Evolutionary conservation across 2,329 filamentous ascomycete genomes (phyloP).

Genomic region (Penicillium sp.): DNA sequence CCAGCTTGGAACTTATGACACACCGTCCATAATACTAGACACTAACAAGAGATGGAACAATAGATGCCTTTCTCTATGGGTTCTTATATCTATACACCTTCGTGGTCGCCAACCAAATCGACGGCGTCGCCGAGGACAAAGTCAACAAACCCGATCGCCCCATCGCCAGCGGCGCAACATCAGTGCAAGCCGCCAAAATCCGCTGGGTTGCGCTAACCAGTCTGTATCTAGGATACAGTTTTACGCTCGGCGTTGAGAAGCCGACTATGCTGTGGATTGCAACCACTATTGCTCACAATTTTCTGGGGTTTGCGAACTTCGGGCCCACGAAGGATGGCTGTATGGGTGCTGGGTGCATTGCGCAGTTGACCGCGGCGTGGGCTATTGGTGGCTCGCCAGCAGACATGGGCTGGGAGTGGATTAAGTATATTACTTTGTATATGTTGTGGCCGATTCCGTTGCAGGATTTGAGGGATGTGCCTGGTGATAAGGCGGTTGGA

Average conservation of each 20-base stretch:
- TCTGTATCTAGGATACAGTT: constrained; percentile 8
- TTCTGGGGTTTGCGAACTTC: constrained; percentile 9
- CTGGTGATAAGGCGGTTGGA: constrained; percentile 10
- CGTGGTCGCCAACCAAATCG: constrained; percentile 12
- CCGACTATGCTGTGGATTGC: constrained; percentile 9
- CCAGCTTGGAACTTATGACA: background rate
- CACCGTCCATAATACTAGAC: background rate
- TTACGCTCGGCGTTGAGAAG: background rate
- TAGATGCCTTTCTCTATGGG: constrained; percentile 8
- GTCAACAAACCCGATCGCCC: constrained; percentile 14
- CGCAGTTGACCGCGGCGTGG: constrained; percentile 12
- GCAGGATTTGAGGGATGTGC: constrained; percentile 12
- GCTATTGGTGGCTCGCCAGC: constrained; percentile 6
- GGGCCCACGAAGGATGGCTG: constrained; percentile 11
- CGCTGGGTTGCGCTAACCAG: constrained; percentile 6
- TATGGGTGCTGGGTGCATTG: constrained; percentile 12
- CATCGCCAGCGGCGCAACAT: constrained; percentile 9
- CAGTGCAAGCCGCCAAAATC: constrained; percentile 3
- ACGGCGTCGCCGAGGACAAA: constrained; percentile 11
- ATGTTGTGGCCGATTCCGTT: constrained; percentile 11
- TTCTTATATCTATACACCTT: constrained; percentile 11
- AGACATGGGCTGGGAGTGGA: constrained; percentile 11
- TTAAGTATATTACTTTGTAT: constrained; percentile 11
- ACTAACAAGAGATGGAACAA: background rate
- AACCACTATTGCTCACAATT: constrained; percentile 12